A percentile compares a stretch with the other conserved stretches of the same genome.
These are phyloP conservation scores for Phytophthora quininea DNA, from an alignment of 352 stramenopile species.

Conservation along the genomic window DNA sequence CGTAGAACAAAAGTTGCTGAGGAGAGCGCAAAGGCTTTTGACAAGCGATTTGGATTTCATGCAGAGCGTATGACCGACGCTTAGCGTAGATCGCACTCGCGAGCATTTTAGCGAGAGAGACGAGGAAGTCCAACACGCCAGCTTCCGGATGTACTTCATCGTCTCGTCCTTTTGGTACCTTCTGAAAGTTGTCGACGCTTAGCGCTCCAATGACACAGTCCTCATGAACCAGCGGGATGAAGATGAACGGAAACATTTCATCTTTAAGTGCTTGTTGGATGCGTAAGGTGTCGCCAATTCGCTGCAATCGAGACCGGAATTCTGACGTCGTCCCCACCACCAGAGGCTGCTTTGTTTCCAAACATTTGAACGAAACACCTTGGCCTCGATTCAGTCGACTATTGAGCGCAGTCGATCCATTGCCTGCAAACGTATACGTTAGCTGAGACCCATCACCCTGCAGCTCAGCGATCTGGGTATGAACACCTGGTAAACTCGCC, in stretches of 20 bases:
- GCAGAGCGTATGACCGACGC: slow-evolving; percentile 53
- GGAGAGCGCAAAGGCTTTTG: slow-evolving; percentile 57
- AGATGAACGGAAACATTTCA: slow-evolving; percentile 56
- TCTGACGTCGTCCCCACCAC: slow-evolving; percentile 47
- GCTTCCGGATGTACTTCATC: slow-evolving; percentile 72
- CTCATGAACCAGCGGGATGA: slow-evolving; percentile 73
- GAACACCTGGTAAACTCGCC: slow-evolving; percentile 53
- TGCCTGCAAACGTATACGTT: slow-evolving; percentile 54
- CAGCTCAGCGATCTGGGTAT: slow-evolving; percentile 64
- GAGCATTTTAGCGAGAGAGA: slow-evolving; percentile 43
- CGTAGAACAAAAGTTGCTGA: slow-evolving; percentile 57
- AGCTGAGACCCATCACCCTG: slow-evolving; percentile 50
- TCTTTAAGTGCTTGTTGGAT: slow-evolving; percentile 8
- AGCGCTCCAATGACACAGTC: slow-evolving; percentile 65
- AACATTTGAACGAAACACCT: slow-evolving; percentile 60
- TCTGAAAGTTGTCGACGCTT: slow-evolving; percentile 59
- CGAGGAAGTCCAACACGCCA: slow-evolving; percentile 62
- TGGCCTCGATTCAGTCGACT: slow-evolving; percentile 46
- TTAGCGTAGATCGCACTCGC: slow-evolving; percentile 68
- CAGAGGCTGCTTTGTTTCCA: slow-evolving; percentile 49
- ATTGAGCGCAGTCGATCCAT: slow-evolving; percentile 41
- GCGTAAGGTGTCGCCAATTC: slow-evolving; percentile 9
- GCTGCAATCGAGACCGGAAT: slow-evolving; percentile 36
- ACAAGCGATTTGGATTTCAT: slow-evolving; percentile 42
- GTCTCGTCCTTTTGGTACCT: slow-evolving; percentile 56